phyloP scores from a whole-genome alignment of 2,329 filamentous ascomycete genomes.

The Xylaria sp. region DNA sequence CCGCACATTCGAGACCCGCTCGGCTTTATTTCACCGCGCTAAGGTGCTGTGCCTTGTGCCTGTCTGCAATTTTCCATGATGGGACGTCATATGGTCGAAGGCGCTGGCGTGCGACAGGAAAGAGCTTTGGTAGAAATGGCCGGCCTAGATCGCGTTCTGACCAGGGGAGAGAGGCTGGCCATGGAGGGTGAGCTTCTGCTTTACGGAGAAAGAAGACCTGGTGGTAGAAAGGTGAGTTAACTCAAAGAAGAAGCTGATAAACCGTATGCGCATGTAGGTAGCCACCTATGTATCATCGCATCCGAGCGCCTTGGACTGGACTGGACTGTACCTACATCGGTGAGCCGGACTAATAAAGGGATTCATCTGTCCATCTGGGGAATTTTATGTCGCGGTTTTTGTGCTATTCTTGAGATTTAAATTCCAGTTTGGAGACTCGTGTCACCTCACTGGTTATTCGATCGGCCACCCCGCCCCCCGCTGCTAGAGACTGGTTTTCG shows the following conservation, averaged over 20 bases:
- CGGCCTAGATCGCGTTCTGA: conserved; percentile 3
- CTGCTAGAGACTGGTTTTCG: background rate
- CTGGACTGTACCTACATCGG: background rate
- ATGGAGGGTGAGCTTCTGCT: conserved; percentile 15
- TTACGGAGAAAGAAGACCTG: conserved; percentile 10
- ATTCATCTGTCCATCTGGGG: background rate
- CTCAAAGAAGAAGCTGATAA: conserved; percentile 16
- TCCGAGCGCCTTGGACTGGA: background rate
- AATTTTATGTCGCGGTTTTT: background rate
- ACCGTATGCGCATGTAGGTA: too few relatives aligned
- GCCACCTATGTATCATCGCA: background rate
- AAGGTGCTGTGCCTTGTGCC: conserved; percentile 1
- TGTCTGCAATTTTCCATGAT: conserved; percentile 18
- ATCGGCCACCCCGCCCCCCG: background rate
- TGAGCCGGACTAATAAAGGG: background rate
- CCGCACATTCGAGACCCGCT: conserved; percentile 19
- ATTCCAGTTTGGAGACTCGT: conserved; percentile 1
- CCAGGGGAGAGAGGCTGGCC: conserved; percentile 3
- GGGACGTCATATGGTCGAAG: conserved; percentile 23
- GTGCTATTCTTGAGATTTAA: background rate
- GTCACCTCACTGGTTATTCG: background rate
- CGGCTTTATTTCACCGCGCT: conserved; percentile 14
- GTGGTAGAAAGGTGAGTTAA: background rate
- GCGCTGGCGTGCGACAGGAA: conserved; percentile 12
- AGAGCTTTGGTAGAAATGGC: conserved; percentile 15